Conservation (phyloP, 2,329 filamentous ascomycete species). For the Orbilia javanica region DNA sequence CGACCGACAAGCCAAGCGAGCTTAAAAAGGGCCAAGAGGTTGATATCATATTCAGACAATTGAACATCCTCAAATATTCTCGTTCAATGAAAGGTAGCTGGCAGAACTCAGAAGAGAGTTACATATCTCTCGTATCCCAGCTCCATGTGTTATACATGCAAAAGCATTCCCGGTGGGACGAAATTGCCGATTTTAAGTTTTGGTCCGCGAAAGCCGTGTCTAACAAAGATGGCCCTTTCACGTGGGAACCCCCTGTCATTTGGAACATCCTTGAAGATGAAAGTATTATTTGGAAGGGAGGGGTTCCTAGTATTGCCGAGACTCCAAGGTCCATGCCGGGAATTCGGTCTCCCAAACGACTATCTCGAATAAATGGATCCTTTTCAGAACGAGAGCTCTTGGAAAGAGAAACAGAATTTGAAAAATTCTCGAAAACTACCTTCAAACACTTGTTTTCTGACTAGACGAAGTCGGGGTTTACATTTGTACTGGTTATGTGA, state of each 20-base stretch:
- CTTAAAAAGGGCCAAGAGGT: conserved; percentile 1
- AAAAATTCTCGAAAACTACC: neutral
- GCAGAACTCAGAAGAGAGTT: conserved; percentile 10
- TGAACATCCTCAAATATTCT: conserved; percentile 8
- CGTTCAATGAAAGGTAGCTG: conserved; percentile 17
- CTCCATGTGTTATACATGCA: conserved; percentile 2
- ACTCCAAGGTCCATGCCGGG: neutral
- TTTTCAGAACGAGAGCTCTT: neutral
- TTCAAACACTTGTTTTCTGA: neutral
- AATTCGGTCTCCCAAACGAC: neutral
- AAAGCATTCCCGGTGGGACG: conserved; percentile 12
- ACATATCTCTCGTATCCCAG: neutral
- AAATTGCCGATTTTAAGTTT: conserved; percentile 15
- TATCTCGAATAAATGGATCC: neutral
- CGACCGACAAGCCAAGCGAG: neutral
- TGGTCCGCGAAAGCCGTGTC: conserved; percentile 10
- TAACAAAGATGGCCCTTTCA: neutral
- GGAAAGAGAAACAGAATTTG: conserved; percentile 5
- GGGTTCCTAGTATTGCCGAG: conserved; percentile 6
- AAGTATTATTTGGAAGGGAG: neutral
- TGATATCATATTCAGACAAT: conserved; percentile 8
- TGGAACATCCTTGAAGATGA: conserved; percentile 12
- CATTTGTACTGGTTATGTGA: too few species aligned
- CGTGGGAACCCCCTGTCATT: neutral
- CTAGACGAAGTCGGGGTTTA: too few species aligned